Evolutionary conservation across 2,329 filamentous ascomycete species (phyloP).

Genomic region (Hymenoscyphus salicellus): DNA sequence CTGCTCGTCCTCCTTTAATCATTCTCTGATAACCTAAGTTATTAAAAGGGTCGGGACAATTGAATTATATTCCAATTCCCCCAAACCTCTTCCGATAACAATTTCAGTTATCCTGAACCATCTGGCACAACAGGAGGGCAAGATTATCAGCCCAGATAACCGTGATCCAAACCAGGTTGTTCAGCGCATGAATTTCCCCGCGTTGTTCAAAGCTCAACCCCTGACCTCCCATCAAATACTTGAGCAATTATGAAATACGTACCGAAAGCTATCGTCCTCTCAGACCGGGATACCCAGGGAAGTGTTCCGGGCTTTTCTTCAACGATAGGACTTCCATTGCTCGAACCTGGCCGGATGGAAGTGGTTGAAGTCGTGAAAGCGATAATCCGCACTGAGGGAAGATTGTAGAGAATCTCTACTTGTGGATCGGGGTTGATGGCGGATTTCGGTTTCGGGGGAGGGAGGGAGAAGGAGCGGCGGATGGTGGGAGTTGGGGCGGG

Average conservation of each 20-base stretch:
- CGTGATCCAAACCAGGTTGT: neutral
- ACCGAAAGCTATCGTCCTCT: constrained; percentile 79
- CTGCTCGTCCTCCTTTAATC: neutral
- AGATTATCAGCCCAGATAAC: neutral
- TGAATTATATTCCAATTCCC: neutral
- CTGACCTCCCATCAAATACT: neutral
- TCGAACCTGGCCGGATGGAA: constrained; percentile 22
- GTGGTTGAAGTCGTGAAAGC: constrained; percentile 48
- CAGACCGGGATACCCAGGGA: constrained; percentile 71
- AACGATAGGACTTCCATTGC: constrained; percentile 35
- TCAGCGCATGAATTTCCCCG: constrained; percentile 1
- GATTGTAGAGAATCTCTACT: constrained; percentile 34
- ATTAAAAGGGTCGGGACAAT: neutral
- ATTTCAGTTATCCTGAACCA: neutral
- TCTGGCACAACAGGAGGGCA: neutral
- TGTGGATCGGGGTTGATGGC: constrained; percentile 29
- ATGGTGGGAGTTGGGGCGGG: constrained; percentile 16
- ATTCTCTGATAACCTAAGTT: neutral
- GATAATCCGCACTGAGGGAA: constrained; percentile 42
- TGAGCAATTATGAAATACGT: constrained; percentile 31
- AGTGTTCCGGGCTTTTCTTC: constrained; percentile 60
- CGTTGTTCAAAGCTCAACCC: neutral
- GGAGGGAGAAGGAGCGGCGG: constrained; percentile 29
- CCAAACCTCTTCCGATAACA: neutral
- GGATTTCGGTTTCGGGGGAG: constrained; percentile 18